These are phyloP conservation scores for Colletotrichum lentis DNA, from an alignment of 2,329 filamentous ascomycete species.

Conservation along the genomic window DNA sequence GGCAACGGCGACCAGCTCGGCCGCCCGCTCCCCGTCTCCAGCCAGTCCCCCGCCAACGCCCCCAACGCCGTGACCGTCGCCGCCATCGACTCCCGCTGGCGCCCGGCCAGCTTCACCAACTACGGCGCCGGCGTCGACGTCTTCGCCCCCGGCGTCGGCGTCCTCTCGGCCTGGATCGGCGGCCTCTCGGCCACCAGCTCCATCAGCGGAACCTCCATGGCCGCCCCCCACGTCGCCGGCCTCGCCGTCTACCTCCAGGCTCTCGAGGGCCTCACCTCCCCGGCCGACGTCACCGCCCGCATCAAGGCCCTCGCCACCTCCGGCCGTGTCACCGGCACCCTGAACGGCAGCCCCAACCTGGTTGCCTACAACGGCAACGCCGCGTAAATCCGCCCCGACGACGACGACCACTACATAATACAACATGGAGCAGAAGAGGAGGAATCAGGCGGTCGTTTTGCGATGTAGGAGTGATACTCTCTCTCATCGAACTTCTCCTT, in stretches of 20 bases:
- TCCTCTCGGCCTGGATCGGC: slow-evolving; percentile 58
- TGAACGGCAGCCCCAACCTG: slow-evolving; percentile 53
- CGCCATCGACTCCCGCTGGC: slow-evolving; percentile 53
- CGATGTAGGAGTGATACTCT: not conserved
- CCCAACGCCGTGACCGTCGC: slow-evolving; percentile 62
- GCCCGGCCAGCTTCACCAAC: slow-evolving; percentile 58
- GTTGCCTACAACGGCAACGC: slow-evolving; percentile 57
- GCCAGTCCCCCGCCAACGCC: slow-evolving; percentile 58
- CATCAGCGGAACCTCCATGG: slow-evolving; percentile 70
- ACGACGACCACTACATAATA: not conserved
- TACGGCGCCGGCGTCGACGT: slow-evolving; percentile 59
- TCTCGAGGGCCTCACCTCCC: slow-evolving; percentile 52
- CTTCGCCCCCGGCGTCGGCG: slow-evolving; percentile 58
- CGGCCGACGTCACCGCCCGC: slow-evolving; percentile 52
- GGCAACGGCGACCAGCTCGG: slow-evolving; percentile 57
- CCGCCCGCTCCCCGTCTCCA: slow-evolving; percentile 38
- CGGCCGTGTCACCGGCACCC: slow-evolving; percentile 48
- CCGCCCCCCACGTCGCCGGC: slow-evolving; percentile 67
- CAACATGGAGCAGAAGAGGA: not conserved
- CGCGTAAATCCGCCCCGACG: not conserved
- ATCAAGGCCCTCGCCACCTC: slow-evolving; percentile 54
- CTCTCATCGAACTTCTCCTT: not conserved
- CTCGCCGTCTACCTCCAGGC: slow-evolving; percentile 66
- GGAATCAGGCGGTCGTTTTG: not conserved
- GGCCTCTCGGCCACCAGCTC: slow-evolving; percentile 52